A percentile compares a stretch with the other conserved stretches of the same genome.
phyloP scores from a whole-genome alignment of 2,329 filamentous ascomycete species.

The Mariannaea sp. region DNA sequence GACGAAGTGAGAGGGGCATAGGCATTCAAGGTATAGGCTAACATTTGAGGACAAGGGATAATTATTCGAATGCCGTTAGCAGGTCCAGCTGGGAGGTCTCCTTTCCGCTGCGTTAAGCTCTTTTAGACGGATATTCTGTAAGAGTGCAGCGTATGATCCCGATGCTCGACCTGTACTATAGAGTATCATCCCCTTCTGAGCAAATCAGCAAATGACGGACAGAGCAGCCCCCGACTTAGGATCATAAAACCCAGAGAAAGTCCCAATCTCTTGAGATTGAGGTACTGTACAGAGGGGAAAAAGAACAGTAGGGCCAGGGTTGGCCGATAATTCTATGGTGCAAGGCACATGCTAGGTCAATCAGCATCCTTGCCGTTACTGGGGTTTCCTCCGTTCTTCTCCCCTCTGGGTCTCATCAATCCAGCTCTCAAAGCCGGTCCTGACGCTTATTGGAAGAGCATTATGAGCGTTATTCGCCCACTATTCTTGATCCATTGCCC shows the following conservation, averaged over 20 bases:
- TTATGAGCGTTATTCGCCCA: conserved; percentile 33
- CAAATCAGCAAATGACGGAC: no score
- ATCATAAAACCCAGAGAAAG: conserved; percentile 3
- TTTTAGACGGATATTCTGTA: conserved; percentile 27
- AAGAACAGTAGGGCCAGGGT: background rate
- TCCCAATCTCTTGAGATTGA: background rate
- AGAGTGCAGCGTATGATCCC: conserved; percentile 6
- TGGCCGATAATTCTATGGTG: no score
- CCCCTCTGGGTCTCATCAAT: conserved; percentile 5
- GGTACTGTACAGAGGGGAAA: no score
- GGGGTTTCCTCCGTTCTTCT: conserved; percentile 28
- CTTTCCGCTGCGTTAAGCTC: conserved; percentile 33
- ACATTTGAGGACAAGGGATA: conserved; percentile 20
- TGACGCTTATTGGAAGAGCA: conserved; percentile 34
- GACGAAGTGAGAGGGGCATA: conserved; percentile 14
- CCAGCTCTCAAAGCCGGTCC: conserved; percentile 23
- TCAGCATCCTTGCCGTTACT: conserved; percentile 2
- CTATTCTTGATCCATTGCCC: conserved; percentile 11
- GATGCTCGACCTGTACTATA: no score
- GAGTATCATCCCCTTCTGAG: no score
- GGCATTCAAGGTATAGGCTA: conserved; percentile 17
- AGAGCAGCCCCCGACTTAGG: background rate
- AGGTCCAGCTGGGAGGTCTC: conserved; percentile 22
- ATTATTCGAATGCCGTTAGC: conserved; percentile 18
- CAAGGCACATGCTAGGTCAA: conserved; percentile 2